These are phyloP conservation scores for Sanghuangporus weigelae DNA, from an alignment of 1,284 basidiomycete species.

Conservation along the genomic window DNA sequence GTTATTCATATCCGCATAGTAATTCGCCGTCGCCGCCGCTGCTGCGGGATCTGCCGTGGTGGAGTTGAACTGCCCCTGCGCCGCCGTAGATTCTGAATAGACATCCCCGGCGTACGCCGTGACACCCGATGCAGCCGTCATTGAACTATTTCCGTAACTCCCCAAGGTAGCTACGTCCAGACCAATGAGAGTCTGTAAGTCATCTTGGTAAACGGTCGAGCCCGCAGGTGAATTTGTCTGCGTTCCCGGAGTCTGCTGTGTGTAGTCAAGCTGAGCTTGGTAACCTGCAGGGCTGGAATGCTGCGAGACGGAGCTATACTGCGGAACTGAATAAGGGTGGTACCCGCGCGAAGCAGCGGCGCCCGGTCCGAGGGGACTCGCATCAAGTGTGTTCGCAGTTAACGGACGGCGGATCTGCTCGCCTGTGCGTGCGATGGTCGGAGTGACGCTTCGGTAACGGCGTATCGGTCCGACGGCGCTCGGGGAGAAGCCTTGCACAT, in stretches of 20 bases:
- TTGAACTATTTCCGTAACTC: not conserved
- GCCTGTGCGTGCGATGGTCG: constrained; percentile 45
- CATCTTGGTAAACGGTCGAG: constrained; percentile 16
- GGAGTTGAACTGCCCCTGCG: not conserved
- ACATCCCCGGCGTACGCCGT: not conserved
- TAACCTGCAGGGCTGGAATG: constrained; percentile 56
- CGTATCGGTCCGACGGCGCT: constrained; percentile 49
- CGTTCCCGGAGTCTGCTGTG: not conserved
- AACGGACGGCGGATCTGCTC: constrained; percentile 47
- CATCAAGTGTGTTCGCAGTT: constrained; percentile 31
- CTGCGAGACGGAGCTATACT: constrained; percentile 30
- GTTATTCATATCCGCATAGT: not conserved
- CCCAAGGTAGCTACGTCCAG: not conserved
- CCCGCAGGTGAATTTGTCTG: constrained; percentile 26
- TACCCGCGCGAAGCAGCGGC: constrained; percentile 35
- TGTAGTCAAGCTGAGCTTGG: constrained; percentile 37
- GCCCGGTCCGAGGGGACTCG: constrained; percentile 34
- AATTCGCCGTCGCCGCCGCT: not conserved
- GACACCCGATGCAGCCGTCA: not conserved
- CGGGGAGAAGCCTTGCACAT: constrained; percentile 9
- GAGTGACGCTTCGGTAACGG: constrained; percentile 71
- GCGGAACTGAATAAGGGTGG: constrained; percentile 47
- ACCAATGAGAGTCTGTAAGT: constrained; percentile 9
- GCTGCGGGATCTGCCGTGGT: not conserved
- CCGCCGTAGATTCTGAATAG: not conserved